Base-by-base conservation (phyloP, 2,329 filamentous ascomycete genomes). In the Ceratocystis harringtonii region DNA sequence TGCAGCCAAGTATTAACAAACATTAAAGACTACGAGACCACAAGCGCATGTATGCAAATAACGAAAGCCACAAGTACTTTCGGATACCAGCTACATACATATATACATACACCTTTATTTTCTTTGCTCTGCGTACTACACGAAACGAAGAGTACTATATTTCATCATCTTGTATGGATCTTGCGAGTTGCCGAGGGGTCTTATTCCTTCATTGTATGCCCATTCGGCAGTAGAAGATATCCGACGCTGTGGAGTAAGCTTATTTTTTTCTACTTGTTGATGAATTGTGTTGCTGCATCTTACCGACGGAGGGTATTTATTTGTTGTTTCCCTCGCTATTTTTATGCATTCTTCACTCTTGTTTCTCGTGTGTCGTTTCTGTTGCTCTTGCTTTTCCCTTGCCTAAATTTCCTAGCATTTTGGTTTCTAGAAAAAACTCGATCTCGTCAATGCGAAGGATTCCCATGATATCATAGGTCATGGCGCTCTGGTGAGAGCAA, bases 401-500 rank as follows among this genome's bases (percentile, higher is more conserved):
- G 36, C 36, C 36, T 41, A 41, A 41, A 4, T 4, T 36, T 36
- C 8, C 8, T 19, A 36, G 25, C 55, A 36, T 36, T 15, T 36
- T 58, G 36, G 55, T 19, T 58, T 58, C 55, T 8, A 58, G 25
- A 36, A 58, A 58, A 36, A 50, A 50, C 28, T 36, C 10, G 5
- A 7, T 8, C 7, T n/a, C 22, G 28, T 58, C 28, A 58, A 36
- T 58, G 25, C 55, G 12, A 36, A 32, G 55, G 28, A 58, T 36
- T 30, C 15, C 55, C 55, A 58, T 58, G 55, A 58, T 58, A 36
- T 58, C 55, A 58, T 58, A 58, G 55, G 55, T 19, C 28, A 58
- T 36, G 17, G 55, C 28, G 55, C 10, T 58, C 55, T 36, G n/a
- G 55, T 58, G 55, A 58, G 55, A 58, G 32, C 10, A 58, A 36